phyloP scores from a whole-genome alignment of 139 green algal species.

The Spirogloea muscicola region DNA sequence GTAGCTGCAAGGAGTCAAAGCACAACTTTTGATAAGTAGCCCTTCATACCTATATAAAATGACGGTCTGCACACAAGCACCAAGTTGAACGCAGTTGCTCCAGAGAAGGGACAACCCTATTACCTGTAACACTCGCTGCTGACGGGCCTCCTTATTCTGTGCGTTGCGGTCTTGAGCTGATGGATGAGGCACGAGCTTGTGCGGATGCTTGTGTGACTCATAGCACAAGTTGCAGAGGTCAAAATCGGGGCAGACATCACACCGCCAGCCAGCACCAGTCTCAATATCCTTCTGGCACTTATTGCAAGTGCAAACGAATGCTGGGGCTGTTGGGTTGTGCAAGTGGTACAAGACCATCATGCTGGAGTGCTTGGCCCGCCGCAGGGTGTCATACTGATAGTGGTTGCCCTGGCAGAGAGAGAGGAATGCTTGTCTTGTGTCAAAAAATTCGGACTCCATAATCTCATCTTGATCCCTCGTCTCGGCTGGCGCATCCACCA shows the following conservation, averaged over 20 bases:
- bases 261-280: slow-evolving; percentile 80
- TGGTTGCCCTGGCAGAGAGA: slow-evolving; percentile 96
- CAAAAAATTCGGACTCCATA: slow-evolving; percentile 90
- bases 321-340: slow-evolving; percentile 89
- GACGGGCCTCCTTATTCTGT: slow-evolving; percentile 65
- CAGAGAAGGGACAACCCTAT: not conserved
- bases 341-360: slow-evolving; percentile 99
- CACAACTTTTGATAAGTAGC: no score
- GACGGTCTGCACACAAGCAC: no score
- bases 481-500: slow-evolving; percentile 8
- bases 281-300: slow-evolving; percentile 83
- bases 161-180: slow-evolving; percentile 4
- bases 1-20: no score
- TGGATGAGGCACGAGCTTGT: slow-evolving; percentile 57
- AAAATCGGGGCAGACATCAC: slow-evolving; percentile 86
- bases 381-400: slow-evolving; percentile 98
- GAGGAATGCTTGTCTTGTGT: slow-evolving; percentile 90
- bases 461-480: slow-evolving; percentile 41
- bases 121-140: slow-evolving; percentile 52
- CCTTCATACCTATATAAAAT: no score
- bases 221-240: slow-evolving; percentile 87
- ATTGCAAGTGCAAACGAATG: slow-evolving; percentile 86
- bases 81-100: no score
- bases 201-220: slow-evolving; percentile 59
- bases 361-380: slow-evolving; percentile 92